Evolutionary conservation across 352 stramenopile genomes (phyloP).

Genomic region (Phytophthora citricola): DNA sequence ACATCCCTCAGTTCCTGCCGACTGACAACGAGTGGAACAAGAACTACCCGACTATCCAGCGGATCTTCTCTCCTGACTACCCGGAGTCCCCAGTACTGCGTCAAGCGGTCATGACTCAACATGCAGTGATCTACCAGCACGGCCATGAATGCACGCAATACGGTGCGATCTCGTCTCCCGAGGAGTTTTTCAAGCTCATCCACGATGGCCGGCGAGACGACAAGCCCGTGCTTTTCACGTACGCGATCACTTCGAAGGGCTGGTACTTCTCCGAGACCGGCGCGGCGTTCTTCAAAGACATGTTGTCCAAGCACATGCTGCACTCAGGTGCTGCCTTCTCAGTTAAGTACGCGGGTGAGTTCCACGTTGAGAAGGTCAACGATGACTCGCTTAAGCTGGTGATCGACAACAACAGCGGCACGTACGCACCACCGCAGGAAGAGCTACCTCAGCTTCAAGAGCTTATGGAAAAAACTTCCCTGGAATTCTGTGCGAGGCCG

Average conservation of each 20-base stretch:
- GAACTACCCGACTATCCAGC: slow-evolving; percentile 37
- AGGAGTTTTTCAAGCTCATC: slow-evolving; percentile 39
- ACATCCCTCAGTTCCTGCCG: slow-evolving; percentile 33
- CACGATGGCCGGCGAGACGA: slow-evolving; percentile 34
- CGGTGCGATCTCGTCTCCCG: slow-evolving; percentile 17
- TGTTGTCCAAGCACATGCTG: slow-evolving; percentile 47
- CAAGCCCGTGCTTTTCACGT: slow-evolving; percentile 40
- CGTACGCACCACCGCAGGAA: slow-evolving; percentile 34
- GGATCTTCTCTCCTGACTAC: slow-evolving; percentile 40
- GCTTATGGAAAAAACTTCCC: slow-evolving; percentile 44
- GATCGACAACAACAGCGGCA: slow-evolving; percentile 49
- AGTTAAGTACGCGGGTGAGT: slow-evolving; percentile 41
- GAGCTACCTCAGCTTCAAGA: slow-evolving; percentile 31
- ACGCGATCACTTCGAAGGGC: slow-evolving; percentile 34
- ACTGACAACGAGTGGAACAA: slow-evolving; percentile 45
- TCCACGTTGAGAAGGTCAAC: slow-evolving; percentile 22
- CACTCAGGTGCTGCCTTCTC: slow-evolving; percentile 33
- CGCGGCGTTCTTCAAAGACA: slow-evolving; percentile 42
- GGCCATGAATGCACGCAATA: slow-evolving; percentile 27
- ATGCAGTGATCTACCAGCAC: slow-evolving; percentile 40
- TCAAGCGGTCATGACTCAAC: slow-evolving; percentile 34
- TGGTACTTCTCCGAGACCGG: slow-evolving; percentile 47
- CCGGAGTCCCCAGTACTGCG: slow-evolving; percentile 36
- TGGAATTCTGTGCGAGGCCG: slow-evolving; percentile 28
- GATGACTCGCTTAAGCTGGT: slow-evolving; percentile 26